phyloP scores from a whole-genome alignment of 192 early-diverging fungal species.

The Umbelopsis sp. region DNA sequence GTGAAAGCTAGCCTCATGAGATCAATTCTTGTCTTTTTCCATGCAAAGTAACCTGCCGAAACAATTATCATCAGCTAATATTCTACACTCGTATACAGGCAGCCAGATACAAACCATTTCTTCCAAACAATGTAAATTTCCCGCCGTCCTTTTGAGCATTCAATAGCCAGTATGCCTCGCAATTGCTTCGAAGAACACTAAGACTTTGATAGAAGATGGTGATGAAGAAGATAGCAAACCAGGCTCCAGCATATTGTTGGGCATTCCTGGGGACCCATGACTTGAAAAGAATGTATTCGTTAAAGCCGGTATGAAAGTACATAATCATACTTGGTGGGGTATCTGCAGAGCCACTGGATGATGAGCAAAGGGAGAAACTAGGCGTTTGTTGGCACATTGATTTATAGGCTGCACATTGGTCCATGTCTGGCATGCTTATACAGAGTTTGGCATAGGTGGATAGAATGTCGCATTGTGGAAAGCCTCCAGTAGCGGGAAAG shows the following conservation, averaged over 20 bases:
- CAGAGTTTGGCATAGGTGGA: constrained; percentile 58
- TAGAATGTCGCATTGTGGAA: constrained; percentile 56
- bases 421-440: constrained; percentile 66
- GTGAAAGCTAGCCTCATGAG: constrained; percentile 37
- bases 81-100: not conserved
- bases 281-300: constrained; percentile 65
- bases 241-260: constrained; percentile 52
- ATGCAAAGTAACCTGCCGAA: constrained; percentile 16
- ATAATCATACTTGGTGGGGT: constrained; percentile 60
- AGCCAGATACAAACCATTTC: not conserved
- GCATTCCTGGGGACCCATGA: constrained; percentile 56
- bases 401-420: constrained; percentile 52
- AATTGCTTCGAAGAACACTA: constrained; percentile 33
- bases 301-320: constrained; percentile 64
- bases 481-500: constrained; percentile 46
- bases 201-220: constrained; percentile 52
- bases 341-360: constrained; percentile 20
- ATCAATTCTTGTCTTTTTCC: constrained; percentile 19
- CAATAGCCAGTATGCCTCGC: constrained; percentile 38
- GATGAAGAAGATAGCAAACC: constrained; percentile 55
- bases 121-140: not conserved
- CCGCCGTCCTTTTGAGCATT: constrained; percentile 6
- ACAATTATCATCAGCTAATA: not conserved
- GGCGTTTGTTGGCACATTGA: constrained; percentile 42
- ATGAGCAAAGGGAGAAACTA: constrained; percentile 9